phyloP scores from a whole-genome alignment of 805 yeast genomes.

The Blastobotrys americana region DNA sequence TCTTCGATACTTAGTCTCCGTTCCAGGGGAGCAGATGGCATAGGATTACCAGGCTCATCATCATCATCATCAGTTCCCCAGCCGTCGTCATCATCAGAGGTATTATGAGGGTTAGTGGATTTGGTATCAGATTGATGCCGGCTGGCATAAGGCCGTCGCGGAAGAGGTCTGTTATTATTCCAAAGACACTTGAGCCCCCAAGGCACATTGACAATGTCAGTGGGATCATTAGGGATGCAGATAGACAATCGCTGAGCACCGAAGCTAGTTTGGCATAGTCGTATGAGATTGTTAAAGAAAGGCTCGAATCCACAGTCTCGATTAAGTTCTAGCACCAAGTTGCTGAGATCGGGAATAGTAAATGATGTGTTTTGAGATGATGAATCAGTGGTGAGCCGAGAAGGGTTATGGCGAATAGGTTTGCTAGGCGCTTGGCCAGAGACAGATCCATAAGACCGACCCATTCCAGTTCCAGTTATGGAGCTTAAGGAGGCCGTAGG shows the following conservation, averaged over 20 bases:
- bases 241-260: conserved; percentile 26
- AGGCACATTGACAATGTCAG: conserved; percentile 28
- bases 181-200: conserved; percentile 31
- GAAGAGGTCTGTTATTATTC: conserved; percentile 16
- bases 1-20: no score
- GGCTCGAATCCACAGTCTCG: conserved; percentile 22
- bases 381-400: neutral
- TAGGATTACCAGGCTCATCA: conserved; percentile 3
- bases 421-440: no score
- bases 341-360: conserved; percentile 12
- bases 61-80: conserved; percentile 12
- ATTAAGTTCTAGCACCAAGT: conserved; percentile 16
- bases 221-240: conserved; percentile 26
- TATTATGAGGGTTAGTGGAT: conserved; percentile 1
- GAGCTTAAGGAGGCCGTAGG: neutral
- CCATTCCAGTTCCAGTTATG: no score
- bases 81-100: conserved; percentile 2
- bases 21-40: no score
- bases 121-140: no score
- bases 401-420: no score
- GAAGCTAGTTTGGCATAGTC: conserved; percentile 22
- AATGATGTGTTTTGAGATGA: neutral
- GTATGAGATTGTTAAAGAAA: conserved; percentile 23
- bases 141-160: conserved; percentile 1
- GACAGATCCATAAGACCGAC: no score